Percentiles rank a stretch among this genome's conserved stretches.
Evolutionary conservation across 2,329 filamentous ascomycete species (phyloP).

Genomic region (Alternaria dauci): DNA sequence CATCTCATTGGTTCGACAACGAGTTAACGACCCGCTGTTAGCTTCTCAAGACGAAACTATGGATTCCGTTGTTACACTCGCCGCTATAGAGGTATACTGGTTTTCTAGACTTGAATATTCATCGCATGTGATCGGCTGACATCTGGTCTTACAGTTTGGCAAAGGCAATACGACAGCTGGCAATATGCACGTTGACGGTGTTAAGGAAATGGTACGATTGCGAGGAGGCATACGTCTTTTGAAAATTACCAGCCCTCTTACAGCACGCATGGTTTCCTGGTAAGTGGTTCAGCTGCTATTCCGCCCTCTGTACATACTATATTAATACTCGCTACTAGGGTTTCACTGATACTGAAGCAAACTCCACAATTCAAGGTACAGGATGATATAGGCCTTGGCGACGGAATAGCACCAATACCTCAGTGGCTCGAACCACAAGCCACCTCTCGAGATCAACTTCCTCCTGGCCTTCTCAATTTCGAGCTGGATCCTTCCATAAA

Average conservation of each 20-base stretch:
- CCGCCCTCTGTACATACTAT: not conserved
- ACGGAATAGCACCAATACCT: slow-evolving; percentile 59
- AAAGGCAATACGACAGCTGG: slow-evolving; percentile 60
- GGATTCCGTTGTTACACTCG: slow-evolving; percentile 65
- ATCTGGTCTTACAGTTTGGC: slow-evolving; percentile 53
- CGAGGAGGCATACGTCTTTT: slow-evolving; percentile 62
- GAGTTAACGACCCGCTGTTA: slow-evolving; percentile 57
- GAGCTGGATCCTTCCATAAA: slow-evolving; percentile 49
- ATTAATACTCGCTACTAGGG: slow-evolving; percentile 53
- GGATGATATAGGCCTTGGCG: slow-evolving; percentile 58
- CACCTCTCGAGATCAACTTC: slow-evolving; percentile 4
- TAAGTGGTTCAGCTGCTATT: slow-evolving; percentile 37
- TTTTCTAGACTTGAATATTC: not conserved
- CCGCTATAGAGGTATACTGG: slow-evolving; percentile 63
- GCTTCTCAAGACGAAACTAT: slow-evolving; percentile 65
- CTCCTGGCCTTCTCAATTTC: slow-evolving; percentile 24
- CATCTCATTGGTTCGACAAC: slow-evolving; percentile 61
- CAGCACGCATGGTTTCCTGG: slow-evolving; percentile 65
- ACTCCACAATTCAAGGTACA: slow-evolving; percentile 63
- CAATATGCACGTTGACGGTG: slow-evolving; percentile 60
- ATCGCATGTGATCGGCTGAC: slow-evolving; percentile 9
- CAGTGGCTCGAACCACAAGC: slow-evolving; percentile 57
- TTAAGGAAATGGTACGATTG: slow-evolving; percentile 59
- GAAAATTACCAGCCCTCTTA: slow-evolving; percentile 61
- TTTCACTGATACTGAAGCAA: slow-evolving; percentile 65